Evolutionary conservation across 805 yeast species (phyloP).

Genomic region (Nakazawaea peltata): DNA sequence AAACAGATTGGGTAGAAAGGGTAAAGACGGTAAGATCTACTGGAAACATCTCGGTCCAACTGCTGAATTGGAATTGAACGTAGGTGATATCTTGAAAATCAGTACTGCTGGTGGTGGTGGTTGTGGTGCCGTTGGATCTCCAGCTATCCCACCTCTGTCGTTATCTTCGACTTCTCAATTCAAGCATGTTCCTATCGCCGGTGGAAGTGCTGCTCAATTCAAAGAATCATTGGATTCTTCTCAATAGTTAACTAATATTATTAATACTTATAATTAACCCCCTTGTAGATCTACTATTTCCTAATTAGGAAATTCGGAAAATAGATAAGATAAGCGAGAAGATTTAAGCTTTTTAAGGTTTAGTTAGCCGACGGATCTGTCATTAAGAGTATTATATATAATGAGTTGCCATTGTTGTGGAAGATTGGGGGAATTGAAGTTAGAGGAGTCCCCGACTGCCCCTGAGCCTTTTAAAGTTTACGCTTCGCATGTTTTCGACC

Average conservation of each 20-base stretch:
- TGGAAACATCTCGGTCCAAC: constrained; percentile 10
- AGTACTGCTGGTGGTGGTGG: constrained; percentile 75
- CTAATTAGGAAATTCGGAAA: not conserved
- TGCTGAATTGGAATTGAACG: constrained; percentile 9
- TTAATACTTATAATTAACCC: too few relatives aligned
- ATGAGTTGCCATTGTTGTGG: too few relatives aligned
- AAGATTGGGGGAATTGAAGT: too few relatives aligned
- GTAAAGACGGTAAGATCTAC: constrained; percentile 14
- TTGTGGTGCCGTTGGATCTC: constrained; percentile 35
- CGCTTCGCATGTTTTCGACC: constrained; percentile 15
- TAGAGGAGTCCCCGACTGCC: too few relatives aligned
- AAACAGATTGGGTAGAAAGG: constrained; percentile 22
- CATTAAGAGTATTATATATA: too few relatives aligned
- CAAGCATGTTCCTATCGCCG: constrained; percentile 15
- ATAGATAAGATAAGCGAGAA: not conserved
- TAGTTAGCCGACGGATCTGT: too few relatives aligned
- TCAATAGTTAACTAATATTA: constrained; percentile 1
- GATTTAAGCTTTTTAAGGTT: too few relatives aligned
- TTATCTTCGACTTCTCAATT: constrained; percentile 2
- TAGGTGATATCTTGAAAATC: constrained; percentile 53
- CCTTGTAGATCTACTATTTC: too few relatives aligned
- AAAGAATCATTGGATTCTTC: constrained; percentile 7
- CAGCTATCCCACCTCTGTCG: constrained; percentile 16
- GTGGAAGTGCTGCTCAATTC: constrained; percentile 14
- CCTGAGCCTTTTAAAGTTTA: constrained; percentile 16